Evolutionary conservation across 352 stramenopile genomes (phyloP).

Genomic region (Pythium myriotylum): DNA sequence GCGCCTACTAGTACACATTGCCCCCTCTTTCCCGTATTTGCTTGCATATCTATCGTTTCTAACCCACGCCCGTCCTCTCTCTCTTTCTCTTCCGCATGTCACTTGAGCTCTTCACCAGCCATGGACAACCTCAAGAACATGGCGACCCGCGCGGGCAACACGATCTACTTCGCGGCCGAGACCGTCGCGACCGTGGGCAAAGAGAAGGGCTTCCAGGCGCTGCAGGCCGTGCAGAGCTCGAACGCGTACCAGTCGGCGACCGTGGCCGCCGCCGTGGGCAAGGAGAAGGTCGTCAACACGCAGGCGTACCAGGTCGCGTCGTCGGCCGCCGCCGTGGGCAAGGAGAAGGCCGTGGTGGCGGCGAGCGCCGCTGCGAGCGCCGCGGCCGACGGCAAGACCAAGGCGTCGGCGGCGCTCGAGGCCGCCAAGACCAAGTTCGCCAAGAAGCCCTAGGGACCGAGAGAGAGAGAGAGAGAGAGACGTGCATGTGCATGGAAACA

Average conservation of each 20-base stretch:
- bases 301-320: conserved; percentile 42
- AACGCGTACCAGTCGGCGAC: conserved; percentile 61
- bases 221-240: conserved; percentile 41
- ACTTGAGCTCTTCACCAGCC: not conserved
- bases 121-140: conserved; percentile 76
- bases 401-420: conserved; percentile 34
- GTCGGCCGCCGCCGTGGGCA: conserved; percentile 54
- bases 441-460: not conserved
- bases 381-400: conserved; percentile 18
- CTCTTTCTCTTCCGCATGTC: not conserved
- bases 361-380: conserved; percentile 32
- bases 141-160: conserved; percentile 74
- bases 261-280: conserved; percentile 44
- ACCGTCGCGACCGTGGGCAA: conserved; percentile 40
- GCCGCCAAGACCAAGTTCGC: conserved; percentile 63
- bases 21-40: too few species aligned
- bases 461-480: not conserved
- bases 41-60: too few species aligned
- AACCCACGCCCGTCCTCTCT: not conserved
- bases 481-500: too few species aligned
- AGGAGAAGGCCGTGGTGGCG: conserved; percentile 55
- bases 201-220: conserved; percentile 24
- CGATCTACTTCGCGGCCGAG: conserved; percentile 64
- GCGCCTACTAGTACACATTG: too few species aligned
- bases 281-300: conserved; percentile 60